These are phyloP conservation scores for Ophiostoma sp. DNA, from an alignment of 2,329 filamentous ascomycete species.

Conservation along the genomic window DNA sequence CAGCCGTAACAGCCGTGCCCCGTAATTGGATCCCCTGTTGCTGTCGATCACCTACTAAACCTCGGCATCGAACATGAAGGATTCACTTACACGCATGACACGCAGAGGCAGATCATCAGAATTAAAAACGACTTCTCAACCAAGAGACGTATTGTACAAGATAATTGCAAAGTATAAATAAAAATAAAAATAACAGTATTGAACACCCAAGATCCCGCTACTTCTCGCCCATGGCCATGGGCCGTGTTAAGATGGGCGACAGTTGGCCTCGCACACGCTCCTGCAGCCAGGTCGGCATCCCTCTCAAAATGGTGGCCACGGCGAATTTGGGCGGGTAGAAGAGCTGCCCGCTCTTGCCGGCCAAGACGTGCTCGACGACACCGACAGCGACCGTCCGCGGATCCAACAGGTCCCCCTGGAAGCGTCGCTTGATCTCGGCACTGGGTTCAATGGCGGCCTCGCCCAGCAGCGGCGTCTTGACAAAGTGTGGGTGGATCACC, in stretches of 20 bases:
- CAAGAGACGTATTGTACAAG: too few relatives aligned
- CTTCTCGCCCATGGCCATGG: conserved; percentile 7
- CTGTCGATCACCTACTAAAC: too few relatives aligned
- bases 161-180: too few relatives aligned
- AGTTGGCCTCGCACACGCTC: conserved; percentile 14
- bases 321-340: conserved; percentile 51
- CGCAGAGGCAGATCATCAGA: too few relatives aligned
- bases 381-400: conserved; percentile 65
- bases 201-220: too few relatives aligned
- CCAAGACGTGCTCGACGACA: conserved; percentile 61
- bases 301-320: conserved; percentile 47
- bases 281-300: conserved; percentile 45
- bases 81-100: too few relatives aligned
- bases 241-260: background rate
- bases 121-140: too few relatives aligned
- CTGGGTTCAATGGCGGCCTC: conserved; percentile 50
- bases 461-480: conserved; percentile 22
- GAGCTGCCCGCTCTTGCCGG: conserved; percentile 58
- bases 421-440: conserved; percentile 53
- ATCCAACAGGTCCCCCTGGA: conserved; percentile 57
- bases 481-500: conserved; percentile 27
- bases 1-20: too few relatives aligned
- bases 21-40: too few relatives aligned
- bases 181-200: background rate
- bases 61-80: too few relatives aligned